phyloP scores from a whole-genome alignment of 2,329 filamentous ascomycete genomes.

The Aspergillus proliferans region DNA sequence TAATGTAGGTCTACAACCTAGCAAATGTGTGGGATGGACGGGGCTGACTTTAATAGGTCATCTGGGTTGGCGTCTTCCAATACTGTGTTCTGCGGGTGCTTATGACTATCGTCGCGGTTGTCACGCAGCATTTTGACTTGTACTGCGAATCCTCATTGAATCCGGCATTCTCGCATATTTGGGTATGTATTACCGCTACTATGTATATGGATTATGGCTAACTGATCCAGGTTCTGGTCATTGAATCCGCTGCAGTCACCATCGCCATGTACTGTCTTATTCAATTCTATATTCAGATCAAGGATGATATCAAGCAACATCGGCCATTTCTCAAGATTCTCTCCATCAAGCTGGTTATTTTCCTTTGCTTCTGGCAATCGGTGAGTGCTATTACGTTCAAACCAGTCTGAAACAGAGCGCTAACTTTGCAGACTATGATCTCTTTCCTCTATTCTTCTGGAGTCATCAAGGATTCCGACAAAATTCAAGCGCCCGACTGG shows the following conservation, averaged over 20 bases:
- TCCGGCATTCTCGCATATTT: conserved; percentile 76
- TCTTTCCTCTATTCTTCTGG: conserved; percentile 57
- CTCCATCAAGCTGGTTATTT: conserved; percentile 86
- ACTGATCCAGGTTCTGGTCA: conserved; percentile 50
- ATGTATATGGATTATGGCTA: background rate
- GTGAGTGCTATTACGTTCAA: conserved; percentile 24
- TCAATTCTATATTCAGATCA: conserved; percentile 78
- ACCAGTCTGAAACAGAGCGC: background rate
- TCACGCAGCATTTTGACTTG: conserved; percentile 60
- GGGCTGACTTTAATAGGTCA: conserved; percentile 20
- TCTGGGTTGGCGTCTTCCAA: conserved; percentile 77
- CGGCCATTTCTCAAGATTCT: conserved; percentile 72
- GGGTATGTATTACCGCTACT: conserved; percentile 47
- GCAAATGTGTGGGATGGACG: no score
- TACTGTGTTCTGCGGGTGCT: conserved; percentile 75
- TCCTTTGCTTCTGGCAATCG: conserved; percentile 82
- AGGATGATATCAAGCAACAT: conserved; percentile 60
- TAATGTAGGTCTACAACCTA: conserved; percentile 50
- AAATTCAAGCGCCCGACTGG: conserved; percentile 66
- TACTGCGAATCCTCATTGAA: conserved; percentile 77
- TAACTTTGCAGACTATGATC: conserved; percentile 45
- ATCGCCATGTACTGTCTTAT: conserved; percentile 86
- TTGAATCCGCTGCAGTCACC: conserved; percentile 66
- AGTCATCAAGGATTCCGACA: conserved; percentile 56
- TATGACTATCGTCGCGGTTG: conserved; percentile 71